Base-by-base conservation (phyloP, 805 yeast species). In the Candida multigemmis region DNA sequence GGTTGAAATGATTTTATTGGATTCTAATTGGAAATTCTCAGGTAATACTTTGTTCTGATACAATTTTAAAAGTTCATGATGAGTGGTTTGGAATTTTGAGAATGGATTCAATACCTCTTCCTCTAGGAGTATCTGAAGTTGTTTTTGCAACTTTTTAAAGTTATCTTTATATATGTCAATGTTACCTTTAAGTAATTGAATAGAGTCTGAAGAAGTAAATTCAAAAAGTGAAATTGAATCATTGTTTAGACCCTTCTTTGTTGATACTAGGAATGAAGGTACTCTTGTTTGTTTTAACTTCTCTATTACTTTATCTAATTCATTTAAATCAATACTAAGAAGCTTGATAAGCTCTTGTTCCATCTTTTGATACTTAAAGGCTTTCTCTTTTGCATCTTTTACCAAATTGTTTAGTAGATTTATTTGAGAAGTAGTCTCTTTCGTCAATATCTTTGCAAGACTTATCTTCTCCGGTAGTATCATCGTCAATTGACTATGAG, bases 161-260 rank as follows among this genome's bases (percentile, higher is more conserved):
- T 61, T 60, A 9, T 29, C 20, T 23, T 39, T 39, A 33, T 56
- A 51, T 2, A 46, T 40, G 11, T 32, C 33, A 8, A 59, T 48
- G 27, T 58, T 56, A 9, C 16, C 24, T 14, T 39, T 33, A 11
- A 60, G 40, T 1, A 29, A 16, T 4, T 37, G 36, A 19, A 60
- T 56, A 11, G 57, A 54, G 6, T 44, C 60, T 6, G 37, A 24
- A 3, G 65, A 49, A 3, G 60, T 48, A 29, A 61, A 60, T 27
- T 58, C 62, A 9, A 35, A 35, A 7, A 58, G 38, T 21, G 39
- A 26, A n/a, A 12, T 24, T 8, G 26, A 18, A 16, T 14, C 24
- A 4, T 32, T 29, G 7, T 12, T 15, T 9, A 12, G 13, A 12
- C 7, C 24, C 4, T 25, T 27, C 7, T 19, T 14, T n/a, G 26